Evolutionary conservation across 2,329 filamentous ascomycete genomes (phyloP).

Genomic region (Colletotrichum sp.): DNA sequence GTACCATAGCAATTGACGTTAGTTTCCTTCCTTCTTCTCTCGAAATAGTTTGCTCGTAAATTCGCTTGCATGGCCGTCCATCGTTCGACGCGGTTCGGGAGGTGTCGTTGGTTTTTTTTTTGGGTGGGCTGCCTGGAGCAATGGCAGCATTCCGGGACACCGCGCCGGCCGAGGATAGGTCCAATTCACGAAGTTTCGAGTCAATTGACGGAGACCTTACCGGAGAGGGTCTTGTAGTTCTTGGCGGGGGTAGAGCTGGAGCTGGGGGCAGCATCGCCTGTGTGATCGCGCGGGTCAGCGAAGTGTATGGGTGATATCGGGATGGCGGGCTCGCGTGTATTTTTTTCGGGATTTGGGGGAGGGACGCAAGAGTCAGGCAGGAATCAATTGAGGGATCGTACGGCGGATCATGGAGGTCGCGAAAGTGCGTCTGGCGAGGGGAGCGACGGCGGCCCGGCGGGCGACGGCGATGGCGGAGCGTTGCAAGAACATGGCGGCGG

Average conservation of each 20-base stretch:
- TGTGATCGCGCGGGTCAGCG: slow-evolving; percentile 11
- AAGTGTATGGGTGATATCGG: neutral
- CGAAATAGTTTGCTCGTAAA: neutral
- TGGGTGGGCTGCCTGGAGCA: neutral
- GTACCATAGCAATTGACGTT: slow-evolving; percentile 23
- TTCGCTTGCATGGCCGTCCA: neutral
- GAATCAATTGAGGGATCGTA: slow-evolving; percentile 43
- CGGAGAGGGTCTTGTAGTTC: slow-evolving; percentile 49
- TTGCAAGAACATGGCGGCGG: slow-evolving; percentile 65
- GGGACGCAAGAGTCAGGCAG: slow-evolving; percentile 7
- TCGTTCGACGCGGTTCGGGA: slow-evolving; percentile 19
- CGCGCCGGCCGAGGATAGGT: neutral
- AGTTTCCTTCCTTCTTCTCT: neutral
- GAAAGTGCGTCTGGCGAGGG: slow-evolving; percentile 63
- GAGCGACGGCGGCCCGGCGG: slow-evolving; percentile 62
- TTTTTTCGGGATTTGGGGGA: slow-evolving; percentile 12
- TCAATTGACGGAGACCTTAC: slow-evolving; percentile 40
- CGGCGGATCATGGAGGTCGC: slow-evolving; percentile 65
- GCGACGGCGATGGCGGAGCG: slow-evolving; percentile 66
- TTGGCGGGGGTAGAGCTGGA: slow-evolving; percentile 42
- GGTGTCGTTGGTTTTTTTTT: neutral
- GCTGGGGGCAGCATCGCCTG: slow-evolving; percentile 46
- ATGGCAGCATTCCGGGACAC: neutral
- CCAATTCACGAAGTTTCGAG: neutral
- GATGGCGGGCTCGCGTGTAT: neutral